A percentile compares a stretch with the other conserved stretches of the same genome.
Evolutionary conservation across 345 rosid genomes (phyloP).

Genomic region (Ceriops decandra): DNA sequence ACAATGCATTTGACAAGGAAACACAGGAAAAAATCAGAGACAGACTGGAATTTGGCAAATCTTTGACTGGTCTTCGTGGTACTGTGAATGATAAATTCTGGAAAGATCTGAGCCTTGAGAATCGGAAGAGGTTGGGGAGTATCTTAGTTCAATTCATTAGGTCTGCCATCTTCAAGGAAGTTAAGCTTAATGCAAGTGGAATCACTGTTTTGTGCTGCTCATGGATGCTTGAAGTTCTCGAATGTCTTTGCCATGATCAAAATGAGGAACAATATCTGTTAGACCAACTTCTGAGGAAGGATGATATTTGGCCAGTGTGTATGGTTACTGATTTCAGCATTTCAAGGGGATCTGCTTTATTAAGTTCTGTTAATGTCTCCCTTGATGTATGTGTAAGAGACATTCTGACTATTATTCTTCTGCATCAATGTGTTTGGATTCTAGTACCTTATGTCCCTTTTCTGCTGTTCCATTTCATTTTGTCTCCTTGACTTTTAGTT

Average conservation of each 20-base stretch:
- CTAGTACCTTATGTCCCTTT: background rate
- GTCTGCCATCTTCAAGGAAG: slow-evolving; percentile 56
- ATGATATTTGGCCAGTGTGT: slow-evolving; percentile 80
- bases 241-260: slow-evolving; percentile 49
- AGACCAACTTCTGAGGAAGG: slow-evolving; percentile 60
- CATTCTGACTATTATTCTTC: slow-evolving; percentile 8
- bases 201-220: slow-evolving; percentile 53
- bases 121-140: slow-evolving; percentile 43
- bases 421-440: slow-evolving; percentile 1
- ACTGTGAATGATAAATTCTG: slow-evolving; percentile 51
- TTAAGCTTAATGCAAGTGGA: slow-evolving; percentile 35
- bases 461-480: background rate
- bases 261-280: slow-evolving; percentile 56
- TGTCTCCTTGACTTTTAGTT: background rate
- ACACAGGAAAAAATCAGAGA: slow-evolving; percentile 28
- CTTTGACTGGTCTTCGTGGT: slow-evolving; percentile 36
- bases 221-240: slow-evolving; percentile 62
- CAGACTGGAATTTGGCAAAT: slow-evolving; percentile 41
- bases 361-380: slow-evolving; percentile 13
- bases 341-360: slow-evolving; percentile 16
- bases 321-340: slow-evolving; percentile 43
- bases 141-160: slow-evolving; percentile 50
- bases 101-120: slow-evolving; percentile 41
- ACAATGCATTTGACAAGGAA: slow-evolving; percentile 34
- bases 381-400: slow-evolving; percentile 36